Conservation (phyloP, 768 basidiomycete genomes). For the Nidula microcarpa region DNA sequence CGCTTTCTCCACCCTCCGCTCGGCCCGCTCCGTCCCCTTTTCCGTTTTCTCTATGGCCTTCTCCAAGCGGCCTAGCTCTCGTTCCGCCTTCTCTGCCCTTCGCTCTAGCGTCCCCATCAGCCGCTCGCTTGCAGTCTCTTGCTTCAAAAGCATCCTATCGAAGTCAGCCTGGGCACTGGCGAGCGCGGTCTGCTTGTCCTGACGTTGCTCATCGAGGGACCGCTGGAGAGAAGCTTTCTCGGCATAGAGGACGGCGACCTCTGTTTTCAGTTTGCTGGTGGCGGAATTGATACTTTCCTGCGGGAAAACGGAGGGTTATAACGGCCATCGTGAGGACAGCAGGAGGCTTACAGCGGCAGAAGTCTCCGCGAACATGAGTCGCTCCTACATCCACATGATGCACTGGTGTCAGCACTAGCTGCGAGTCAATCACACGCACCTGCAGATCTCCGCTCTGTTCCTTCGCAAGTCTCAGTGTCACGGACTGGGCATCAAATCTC, state of each 20-base stretch:
- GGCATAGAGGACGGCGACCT: constrained; percentile 37
- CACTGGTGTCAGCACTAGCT: constrained; percentile 2
- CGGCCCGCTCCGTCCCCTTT: neutral
- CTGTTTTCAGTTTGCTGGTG: constrained; percentile 27
- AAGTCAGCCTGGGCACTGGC: constrained; percentile 11
- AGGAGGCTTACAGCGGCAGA: constrained; percentile 26
- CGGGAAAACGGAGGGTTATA: too few relatives aligned
- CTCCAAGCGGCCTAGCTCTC: constrained; percentile 10
- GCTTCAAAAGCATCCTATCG: constrained; percentile 22
- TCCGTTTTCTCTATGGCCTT: constrained; percentile 4
- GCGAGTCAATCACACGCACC: constrained; percentile 11
- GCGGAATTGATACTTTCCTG: constrained; percentile 23
- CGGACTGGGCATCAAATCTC: constrained; percentile 54
- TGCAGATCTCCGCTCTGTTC: constrained; percentile 52
- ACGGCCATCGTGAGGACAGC: neutral
- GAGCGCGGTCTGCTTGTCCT: constrained; percentile 18
- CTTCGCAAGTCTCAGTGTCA: constrained; percentile 50
- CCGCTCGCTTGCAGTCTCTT: constrained; percentile 20
- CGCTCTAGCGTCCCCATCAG: constrained; percentile 19
- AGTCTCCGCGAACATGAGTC: constrained; percentile 28
- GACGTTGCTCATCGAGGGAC: constrained; percentile 17
- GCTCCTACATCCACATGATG: constrained; percentile 24
- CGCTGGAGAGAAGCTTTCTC: constrained; percentile 27
- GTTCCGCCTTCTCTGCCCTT: constrained; percentile 22
- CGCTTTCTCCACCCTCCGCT: neutral